Evolutionary conservation across 495 filamentous ascomycete species (phyloP).

Genomic region (Xylaria palmicola): DNA sequence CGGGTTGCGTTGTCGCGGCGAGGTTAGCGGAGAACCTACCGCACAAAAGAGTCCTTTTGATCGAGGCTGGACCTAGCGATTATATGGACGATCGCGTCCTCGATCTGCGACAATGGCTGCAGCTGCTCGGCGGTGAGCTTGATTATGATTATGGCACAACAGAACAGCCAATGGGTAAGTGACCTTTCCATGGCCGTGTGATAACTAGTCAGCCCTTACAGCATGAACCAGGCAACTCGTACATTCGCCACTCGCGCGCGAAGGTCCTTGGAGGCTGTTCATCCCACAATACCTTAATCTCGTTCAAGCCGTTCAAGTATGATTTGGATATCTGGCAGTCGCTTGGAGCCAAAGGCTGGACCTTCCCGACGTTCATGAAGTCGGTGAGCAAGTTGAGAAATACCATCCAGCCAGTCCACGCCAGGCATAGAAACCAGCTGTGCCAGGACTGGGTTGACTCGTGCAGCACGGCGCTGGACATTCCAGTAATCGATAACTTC

Average conservation of each 20-base stretch:
- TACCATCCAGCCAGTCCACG: conserved; percentile 76
- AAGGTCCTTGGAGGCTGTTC: conserved; percentile 86
- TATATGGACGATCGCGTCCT: conserved; percentile 51
- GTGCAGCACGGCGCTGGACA: conserved; percentile 68
- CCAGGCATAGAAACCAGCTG: conserved; percentile 74
- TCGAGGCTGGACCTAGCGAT: conserved; percentile 60
- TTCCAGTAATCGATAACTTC: conserved; percentile 77
- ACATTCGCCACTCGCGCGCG: conserved; percentile 80
- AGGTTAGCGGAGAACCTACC: conserved; percentile 61
- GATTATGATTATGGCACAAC: conserved; percentile 86
- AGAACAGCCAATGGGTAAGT: conserved; percentile 74
- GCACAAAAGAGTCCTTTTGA: conserved; percentile 61
- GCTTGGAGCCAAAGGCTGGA: conserved; percentile 71
- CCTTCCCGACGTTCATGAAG: conserved; percentile 73
- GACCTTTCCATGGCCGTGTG: conserved; percentile 17
- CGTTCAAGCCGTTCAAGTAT: conserved; percentile 79
- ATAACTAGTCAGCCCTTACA: conserved; percentile 1
- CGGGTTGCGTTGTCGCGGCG: conserved; percentile 76
- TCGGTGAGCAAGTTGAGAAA: conserved; percentile 74
- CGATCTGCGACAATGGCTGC: conserved; percentile 77
- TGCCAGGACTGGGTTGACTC: conserved; percentile 80
- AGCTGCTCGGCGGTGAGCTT: conserved; percentile 73
- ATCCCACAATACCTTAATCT: conserved; percentile 83
- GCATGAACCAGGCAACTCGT: conserved; percentile 61
- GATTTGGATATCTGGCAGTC: conserved; percentile 72